Base-by-base conservation (phyloP, 805 yeast species). In the Yarrowia porcina region DNA sequence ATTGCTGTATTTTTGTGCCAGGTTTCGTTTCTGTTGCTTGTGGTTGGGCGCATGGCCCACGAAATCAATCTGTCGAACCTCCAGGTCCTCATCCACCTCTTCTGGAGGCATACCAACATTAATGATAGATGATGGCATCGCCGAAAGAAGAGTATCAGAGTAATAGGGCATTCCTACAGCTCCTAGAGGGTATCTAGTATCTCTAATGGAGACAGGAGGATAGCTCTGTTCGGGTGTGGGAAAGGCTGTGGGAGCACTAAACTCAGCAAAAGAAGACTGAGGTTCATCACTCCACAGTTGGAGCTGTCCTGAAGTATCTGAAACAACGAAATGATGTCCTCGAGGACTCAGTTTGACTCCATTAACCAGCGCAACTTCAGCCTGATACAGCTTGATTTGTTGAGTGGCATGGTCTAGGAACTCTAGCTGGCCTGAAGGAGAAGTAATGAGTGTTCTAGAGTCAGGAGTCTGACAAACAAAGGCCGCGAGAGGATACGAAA, bases 401-500 rank as follows among this genome's bases (percentile, higher is more conserved):
- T 93, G 96, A 72, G 90, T 89, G 65, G 83, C 84, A 68, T 89
- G 81, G 73, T 94, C 97, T 25, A 90, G 82, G 67, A 91, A 87
- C 70, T 91, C 96, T 64, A 94, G 77, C 65, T 90, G 93, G 17
- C 98, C 98, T 21, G 97, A 88, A 0, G 90, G 87, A 8, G 89
- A 84, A 4, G 90, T 72, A 47, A 90, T 83, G 35, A 88, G 84
- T 38, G 89, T 88, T 6, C 97, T 88, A 56, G 91, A 71, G 65
- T 88, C 87, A 7, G 98, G 97, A 75, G 93, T 97, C 65, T 93
- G 79, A 54, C 88, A 80, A 1, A 88, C 94, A 71, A 82, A 88
- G 10, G 88, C 80, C 0, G 98, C 97, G 12, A 91, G 87, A 0
- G 94, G 91, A 69, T 91, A 90, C 4, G 97, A 84, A 8, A 93